phyloP scores from a whole-genome alignment of 2,329 filamentous ascomycete species.

The Colletotrichum australisinense region DNA sequence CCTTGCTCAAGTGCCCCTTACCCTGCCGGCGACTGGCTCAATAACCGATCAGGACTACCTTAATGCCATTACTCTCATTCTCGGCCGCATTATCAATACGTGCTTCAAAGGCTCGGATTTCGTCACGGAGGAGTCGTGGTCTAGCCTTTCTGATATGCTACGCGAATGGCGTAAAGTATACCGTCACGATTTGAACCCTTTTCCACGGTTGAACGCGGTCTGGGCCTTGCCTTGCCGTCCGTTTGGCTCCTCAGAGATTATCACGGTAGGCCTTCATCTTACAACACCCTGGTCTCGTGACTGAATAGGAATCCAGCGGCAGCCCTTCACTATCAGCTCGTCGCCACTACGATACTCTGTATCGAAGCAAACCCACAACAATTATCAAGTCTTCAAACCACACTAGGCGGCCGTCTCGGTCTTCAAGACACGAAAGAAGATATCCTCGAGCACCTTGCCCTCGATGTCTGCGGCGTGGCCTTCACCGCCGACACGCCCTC shows the following conservation, averaged over 20 bases:
- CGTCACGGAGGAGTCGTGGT: slow-evolving; percentile 37
- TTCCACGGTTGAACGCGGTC: slow-evolving; percentile 35
- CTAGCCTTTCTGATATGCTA: slow-evolving; percentile 38
- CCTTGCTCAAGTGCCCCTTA: slow-evolving; percentile 39
- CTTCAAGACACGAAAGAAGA: slow-evolving; percentile 28
- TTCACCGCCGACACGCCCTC: slow-evolving; percentile 55
- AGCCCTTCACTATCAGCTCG: slow-evolving; percentile 55
- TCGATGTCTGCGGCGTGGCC: slow-evolving; percentile 55
- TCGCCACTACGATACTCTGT: slow-evolving; percentile 47
- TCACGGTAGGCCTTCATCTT: slow-evolving; percentile 48
- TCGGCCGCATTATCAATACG: slow-evolving; percentile 56
- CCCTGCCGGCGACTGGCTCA: slow-evolving; percentile 1
- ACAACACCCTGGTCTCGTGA: neutral
- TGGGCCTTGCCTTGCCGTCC: slow-evolving; percentile 45
- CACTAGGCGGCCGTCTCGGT: neutral
- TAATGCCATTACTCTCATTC: slow-evolving; percentile 54
- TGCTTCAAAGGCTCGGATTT: slow-evolving; percentile 40
- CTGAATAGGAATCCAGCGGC: slow-evolving; percentile 45
- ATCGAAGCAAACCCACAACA: slow-evolving; percentile 29
- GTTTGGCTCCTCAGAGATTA: slow-evolving; percentile 54
- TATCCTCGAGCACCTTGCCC: slow-evolving; percentile 47
- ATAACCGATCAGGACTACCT: slow-evolving; percentile 47
- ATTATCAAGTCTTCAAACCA: slow-evolving; percentile 20
- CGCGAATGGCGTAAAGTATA: slow-evolving; percentile 45
- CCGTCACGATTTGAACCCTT: slow-evolving; percentile 48